Conservation (phyloP, 2,329 filamentous ascomycete genomes). For the Helotiales sp. region DNA sequence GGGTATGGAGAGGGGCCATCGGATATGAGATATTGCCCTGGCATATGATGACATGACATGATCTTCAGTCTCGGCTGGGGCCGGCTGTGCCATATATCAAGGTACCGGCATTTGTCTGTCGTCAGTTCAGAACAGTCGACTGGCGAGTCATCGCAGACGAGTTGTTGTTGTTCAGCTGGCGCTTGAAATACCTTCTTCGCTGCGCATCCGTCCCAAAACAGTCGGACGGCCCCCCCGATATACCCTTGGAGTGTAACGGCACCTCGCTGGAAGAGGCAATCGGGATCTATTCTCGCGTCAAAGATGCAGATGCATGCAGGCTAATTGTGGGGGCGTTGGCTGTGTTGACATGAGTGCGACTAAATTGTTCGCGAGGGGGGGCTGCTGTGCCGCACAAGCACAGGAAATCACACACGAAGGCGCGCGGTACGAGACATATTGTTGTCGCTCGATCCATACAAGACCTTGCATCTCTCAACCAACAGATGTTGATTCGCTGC, state of each 20-base stretch:
- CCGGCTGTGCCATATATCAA: constrained; percentile 2
- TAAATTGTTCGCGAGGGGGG: background rate
- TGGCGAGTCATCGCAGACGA: constrained; percentile 13
- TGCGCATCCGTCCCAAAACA: constrained; percentile 12
- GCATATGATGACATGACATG: background rate
- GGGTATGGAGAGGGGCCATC: background rate
- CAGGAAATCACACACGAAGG: constrained; percentile 13
- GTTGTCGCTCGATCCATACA: constrained; percentile 8
- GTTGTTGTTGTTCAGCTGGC: constrained; percentile 8
- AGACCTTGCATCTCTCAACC: background rate
- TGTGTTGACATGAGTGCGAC: constrained; percentile 11
- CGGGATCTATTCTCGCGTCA: constrained; percentile 20
- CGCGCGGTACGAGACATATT: constrained; percentile 24
- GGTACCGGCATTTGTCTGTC: constrained; percentile 7
- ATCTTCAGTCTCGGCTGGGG: background rate
- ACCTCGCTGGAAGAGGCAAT: constrained; percentile 14
- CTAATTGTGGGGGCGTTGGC: constrained; percentile 10
- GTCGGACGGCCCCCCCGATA: background rate
- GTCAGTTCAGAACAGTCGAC: background rate
- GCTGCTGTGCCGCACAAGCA: constrained; percentile 27
- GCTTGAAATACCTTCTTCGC: constrained; percentile 17
- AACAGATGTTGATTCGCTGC: background rate
- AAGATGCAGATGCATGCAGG: constrained; percentile 6
- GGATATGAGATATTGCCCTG: constrained; percentile 4
- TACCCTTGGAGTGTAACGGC: constrained; percentile 2